phyloP scores from a whole-genome alignment of 2,329 filamentous ascomycete genomes.

The Nemania sp. region DNA sequence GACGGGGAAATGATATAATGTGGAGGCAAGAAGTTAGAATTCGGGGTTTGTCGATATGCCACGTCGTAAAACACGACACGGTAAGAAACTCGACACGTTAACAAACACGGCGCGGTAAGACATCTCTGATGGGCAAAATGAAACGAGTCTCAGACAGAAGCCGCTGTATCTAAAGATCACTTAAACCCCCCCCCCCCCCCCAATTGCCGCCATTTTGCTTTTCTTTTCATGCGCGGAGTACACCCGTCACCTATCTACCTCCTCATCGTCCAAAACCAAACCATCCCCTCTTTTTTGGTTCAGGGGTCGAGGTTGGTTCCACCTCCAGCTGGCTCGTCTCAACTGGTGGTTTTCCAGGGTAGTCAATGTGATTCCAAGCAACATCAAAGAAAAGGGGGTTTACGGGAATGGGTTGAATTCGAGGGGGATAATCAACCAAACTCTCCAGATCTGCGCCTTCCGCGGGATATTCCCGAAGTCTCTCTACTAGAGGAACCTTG shows the following conservation, averaged over 20 bases:
- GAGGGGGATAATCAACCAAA: conserved; percentile 85
- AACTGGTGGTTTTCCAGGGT: conserved; percentile 66
- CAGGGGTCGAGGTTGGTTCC: conserved; percentile 45
- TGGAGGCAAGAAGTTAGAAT: conserved; percentile 27
- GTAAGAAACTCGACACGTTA: conserved; percentile 33
- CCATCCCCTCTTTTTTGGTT: conserved; percentile 71
- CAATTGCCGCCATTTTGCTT: background rate
- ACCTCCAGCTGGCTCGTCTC: conserved; percentile 35
- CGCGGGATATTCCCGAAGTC: conserved; percentile 74
- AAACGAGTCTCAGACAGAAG: background rate
- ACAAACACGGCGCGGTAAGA: conserved; percentile 29
- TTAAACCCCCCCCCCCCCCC: background rate
- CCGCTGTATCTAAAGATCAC: background rate
- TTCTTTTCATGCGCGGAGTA: background rate
- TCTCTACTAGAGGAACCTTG: conserved; percentile 68
- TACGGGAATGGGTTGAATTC: conserved; percentile 79
- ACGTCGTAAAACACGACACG: conserved; percentile 31
- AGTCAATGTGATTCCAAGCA: conserved; percentile 96
- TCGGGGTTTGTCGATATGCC: conserved; percentile 4
- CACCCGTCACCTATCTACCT: conserved; percentile 12
- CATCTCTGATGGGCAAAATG: background rate
- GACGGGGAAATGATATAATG: background rate
- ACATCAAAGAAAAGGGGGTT: conserved; percentile 97
- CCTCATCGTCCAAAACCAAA: conserved; percentile 69
- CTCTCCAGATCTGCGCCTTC: conserved; percentile 75